Conservation (phyloP, 257 asterid genomes). For the Primulina tabacum region DNA sequence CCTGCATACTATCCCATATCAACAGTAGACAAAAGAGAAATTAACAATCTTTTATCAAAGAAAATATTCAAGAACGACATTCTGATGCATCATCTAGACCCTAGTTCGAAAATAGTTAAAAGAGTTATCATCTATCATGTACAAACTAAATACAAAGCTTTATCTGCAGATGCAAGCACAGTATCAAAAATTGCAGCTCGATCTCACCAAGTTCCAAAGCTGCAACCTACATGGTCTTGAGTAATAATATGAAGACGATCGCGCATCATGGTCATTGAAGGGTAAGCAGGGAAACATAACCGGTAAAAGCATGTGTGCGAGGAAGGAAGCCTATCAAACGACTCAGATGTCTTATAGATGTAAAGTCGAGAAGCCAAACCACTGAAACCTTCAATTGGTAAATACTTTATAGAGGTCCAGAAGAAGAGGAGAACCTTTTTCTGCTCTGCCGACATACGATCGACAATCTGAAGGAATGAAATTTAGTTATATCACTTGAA, state of each 20-base stretch:
- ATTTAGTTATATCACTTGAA: not conserved
- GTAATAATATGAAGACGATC: slow-evolving; percentile 63
- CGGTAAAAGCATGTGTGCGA: slow-evolving; percentile 96
- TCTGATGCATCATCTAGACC: slow-evolving; percentile 27
- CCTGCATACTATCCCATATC: slow-evolving; percentile 27
- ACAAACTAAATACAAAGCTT: slow-evolving; percentile 34
- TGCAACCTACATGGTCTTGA: slow-evolving; percentile 91
- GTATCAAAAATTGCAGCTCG: slow-evolving; percentile 14
- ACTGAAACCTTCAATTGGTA: slow-evolving; percentile 85
- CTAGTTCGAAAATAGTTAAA: slow-evolving; percentile 25
- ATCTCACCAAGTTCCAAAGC: slow-evolving; percentile 87
- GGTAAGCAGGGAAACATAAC: slow-evolving; percentile 76
- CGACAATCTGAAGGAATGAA: slow-evolving; percentile 54
- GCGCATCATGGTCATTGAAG: slow-evolving; percentile 42
- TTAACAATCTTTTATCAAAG: slow-evolving; percentile 30
- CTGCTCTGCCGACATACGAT: slow-evolving; percentile 70
- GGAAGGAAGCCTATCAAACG: slow-evolving; percentile 70
- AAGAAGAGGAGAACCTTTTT: slow-evolving; percentile 82
- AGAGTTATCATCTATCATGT: slow-evolving; percentile 35
- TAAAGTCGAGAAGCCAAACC: slow-evolving; percentile 78
- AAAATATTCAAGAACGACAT: slow-evolving; percentile 15
- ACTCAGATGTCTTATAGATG: slow-evolving; percentile 57
- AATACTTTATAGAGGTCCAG: slow-evolving; percentile 90
- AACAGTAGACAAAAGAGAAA: slow-evolving; percentile 26
- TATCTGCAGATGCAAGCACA: slow-evolving; percentile 44